phyloP scores from a whole-genome alignment of 2,329 filamentous ascomycete species.

The Ceratocystis cubensis region DNA sequence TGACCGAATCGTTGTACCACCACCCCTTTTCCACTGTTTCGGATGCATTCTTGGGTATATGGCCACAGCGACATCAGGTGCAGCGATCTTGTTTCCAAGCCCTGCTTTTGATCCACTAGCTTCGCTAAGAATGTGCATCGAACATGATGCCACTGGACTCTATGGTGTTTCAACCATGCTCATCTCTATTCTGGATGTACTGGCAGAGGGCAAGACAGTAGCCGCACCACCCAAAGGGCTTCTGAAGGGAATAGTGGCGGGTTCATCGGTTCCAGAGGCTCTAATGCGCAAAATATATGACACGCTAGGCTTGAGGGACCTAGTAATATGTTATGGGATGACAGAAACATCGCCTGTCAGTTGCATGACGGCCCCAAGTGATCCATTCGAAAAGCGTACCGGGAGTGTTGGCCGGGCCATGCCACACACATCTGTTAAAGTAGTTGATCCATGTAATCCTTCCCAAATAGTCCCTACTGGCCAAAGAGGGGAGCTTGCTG shows the following conservation, averaged over 20 bases:
- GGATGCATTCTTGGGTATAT: slow-evolving; percentile 88
- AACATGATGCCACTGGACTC: slow-evolving; percentile 48
- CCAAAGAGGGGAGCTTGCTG: slow-evolving; percentile 65
- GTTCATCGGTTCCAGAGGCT: slow-evolving; percentile 68
- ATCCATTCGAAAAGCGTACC: slow-evolving; percentile 61
- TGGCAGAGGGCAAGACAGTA: slow-evolving; percentile 36
- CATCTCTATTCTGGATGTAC: slow-evolving; percentile 66
- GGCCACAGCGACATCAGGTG: slow-evolving; percentile 73
- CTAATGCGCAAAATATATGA: slow-evolving; percentile 67
- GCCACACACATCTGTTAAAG: slow-evolving; percentile 65
- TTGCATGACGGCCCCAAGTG: slow-evolving; percentile 69
- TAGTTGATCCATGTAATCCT: slow-evolving; percentile 58
- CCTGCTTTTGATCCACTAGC: slow-evolving; percentile 76
- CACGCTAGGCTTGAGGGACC: slow-evolving; percentile 60
- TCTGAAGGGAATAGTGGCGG: slow-evolving; percentile 83
- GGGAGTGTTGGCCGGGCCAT: slow-evolving; percentile 67
- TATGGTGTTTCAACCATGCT: slow-evolving; percentile 96
- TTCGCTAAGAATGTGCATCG: slow-evolving; percentile 45
- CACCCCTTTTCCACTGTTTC: slow-evolving; percentile 83
- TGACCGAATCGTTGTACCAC: slow-evolving; percentile 74
- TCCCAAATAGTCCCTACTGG: slow-evolving; percentile 47
- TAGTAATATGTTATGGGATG: slow-evolving; percentile 96
- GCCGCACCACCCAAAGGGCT: slow-evolving; percentile 34
- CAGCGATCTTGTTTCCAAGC: slow-evolving; percentile 69
- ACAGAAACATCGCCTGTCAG: slow-evolving; percentile 73